Percentiles rank a stretch among this genome's conserved stretches.
Evolutionary conservation across 352 stramenopile species (phyloP).

Genomic region (Phytopythium oedochilum): DNA sequence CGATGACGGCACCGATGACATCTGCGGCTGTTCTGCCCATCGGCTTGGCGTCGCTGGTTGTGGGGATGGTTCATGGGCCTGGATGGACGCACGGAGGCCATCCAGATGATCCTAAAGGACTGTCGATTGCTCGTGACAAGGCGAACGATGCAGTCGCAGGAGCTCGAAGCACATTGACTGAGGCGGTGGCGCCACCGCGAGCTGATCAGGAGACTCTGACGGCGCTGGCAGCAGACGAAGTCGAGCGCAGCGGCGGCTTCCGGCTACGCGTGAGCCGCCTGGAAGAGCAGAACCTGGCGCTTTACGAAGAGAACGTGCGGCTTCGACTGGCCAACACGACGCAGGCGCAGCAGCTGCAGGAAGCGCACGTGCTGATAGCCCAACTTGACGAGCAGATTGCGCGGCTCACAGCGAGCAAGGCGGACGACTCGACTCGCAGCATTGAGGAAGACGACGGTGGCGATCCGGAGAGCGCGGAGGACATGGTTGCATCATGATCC

Average conservation of each 20-base stretch:
- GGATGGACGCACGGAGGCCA: neutral
- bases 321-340: neutral
- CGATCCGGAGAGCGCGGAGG: neutral
- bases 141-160: neutral
- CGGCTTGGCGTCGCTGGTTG: neutral
- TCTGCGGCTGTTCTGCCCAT: neutral
- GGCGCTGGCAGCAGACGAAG: neutral
- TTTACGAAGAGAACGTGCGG: slow-evolving; percentile 6
- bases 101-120: no score
- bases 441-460: neutral
- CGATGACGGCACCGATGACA: neutral
- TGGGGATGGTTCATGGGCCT: neutral
- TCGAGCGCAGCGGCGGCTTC: slow-evolving; percentile 7
- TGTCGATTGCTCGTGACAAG: neutral
- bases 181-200: neutral
- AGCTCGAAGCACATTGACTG: neutral
- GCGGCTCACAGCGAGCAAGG: neutral
- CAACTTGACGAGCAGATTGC: neutral
- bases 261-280: slow-evolving; percentile 8
- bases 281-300: slow-evolving; percentile 6
- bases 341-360: neutral
- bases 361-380: neutral
- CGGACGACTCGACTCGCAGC: neutral
- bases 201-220: neutral
- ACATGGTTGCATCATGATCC: no score